Evolutionary conservation across 2,329 filamentous ascomycete species (phyloP), one percentile per base, ranked within the genome.

Genomic region (Colletotrichum sp.): DNA sequence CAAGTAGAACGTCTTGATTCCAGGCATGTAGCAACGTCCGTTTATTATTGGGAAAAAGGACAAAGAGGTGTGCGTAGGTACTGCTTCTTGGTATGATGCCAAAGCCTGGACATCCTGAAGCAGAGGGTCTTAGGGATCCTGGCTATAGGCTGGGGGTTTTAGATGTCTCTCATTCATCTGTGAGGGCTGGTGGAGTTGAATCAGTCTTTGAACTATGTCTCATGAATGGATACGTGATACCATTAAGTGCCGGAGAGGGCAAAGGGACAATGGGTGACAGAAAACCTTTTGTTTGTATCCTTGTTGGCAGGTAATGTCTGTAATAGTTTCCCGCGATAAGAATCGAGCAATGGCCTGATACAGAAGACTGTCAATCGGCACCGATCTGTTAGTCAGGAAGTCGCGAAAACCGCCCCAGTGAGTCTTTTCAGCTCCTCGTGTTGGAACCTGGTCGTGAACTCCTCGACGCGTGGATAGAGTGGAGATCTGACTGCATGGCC

Each of bases 211-310:
- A 28, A 28, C 26, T 28, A 2, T 28, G 26, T 28, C 26, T 28
- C 26, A 28, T 28, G 26, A 6, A 28, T 28, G 26, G 26, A 28
- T 28, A 28, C 26, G 26, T 28, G 26, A 22, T 48, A 48, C 18
- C 3, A 48, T 13, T 13, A 48, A 48, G 44, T 48, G 3, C 2
- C 2, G 1, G 44, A 22, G 18, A 1, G 18, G 44, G 2, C 44
- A 48, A 48, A 48, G n/a, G 0, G 9, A n/a, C 2, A 3, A 48
- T 7, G 44, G n/a, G 2, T 22, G 44, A 48, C 6, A 48, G 18
- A n/a, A 0, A 48, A 12, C 1, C 0, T 1, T 48, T 48, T 12
- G 44, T 1, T 22, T 48, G 9, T 13, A 0, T 48, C 10, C 22
- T 13, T n/a, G 3, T 7, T 13, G 10, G 18, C n/a, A 48, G n/a